Conservation (phyloP, 179 eudicot species). For the Actinidia polygama region DNA sequence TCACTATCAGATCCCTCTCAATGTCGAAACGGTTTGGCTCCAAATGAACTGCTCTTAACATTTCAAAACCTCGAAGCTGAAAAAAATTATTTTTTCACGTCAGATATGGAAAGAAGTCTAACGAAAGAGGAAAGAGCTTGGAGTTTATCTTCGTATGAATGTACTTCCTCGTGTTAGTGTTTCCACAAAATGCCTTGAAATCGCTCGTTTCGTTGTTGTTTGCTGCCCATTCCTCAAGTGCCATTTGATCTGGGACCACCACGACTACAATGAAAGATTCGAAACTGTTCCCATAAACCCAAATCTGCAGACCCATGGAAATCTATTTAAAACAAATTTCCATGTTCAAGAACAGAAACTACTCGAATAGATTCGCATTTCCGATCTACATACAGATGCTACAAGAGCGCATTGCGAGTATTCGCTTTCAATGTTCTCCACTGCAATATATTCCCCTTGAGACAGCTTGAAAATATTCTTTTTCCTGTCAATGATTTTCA, state of each 20-base stretch:
- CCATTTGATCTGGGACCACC: conserved; percentile 82
- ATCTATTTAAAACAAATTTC: not conserved
- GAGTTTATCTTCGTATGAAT: conserved; percentile 42
- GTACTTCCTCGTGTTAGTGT: conserved; percentile 65
- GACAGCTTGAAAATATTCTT: conserved; percentile 96
- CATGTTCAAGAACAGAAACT: not conserved
- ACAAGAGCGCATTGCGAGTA: conserved; percentile 77
- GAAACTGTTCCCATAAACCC: conserved; percentile 96
- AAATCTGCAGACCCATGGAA: conserved; percentile 51
- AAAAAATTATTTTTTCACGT: not conserved
- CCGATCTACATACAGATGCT: conserved; percentile 58
- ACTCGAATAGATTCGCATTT: not conserved
- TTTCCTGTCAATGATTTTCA: conserved; percentile 96
- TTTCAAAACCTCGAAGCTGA: conserved; percentile 95
- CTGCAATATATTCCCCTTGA: conserved; percentile 97
- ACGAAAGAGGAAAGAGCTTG: not conserved
- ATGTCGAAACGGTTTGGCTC: conserved; percentile 88
- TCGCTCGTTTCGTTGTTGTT: conserved; percentile 54
- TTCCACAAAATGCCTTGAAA: conserved; percentile 63
- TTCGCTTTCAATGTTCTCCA: conserved; percentile 78
- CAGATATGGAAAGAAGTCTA: conserved; percentile 9
- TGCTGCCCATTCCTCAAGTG: conserved; percentile 85
- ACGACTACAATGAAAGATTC: conserved; percentile 95
- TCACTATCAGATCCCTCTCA: conserved; percentile 75
- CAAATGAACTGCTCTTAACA: conserved; percentile 72